A percentile compares a stretch with the other conserved stretches of the same genome.
Evolutionary conservation across 805 yeast species (phyloP).

Genomic region (Candida sanyiensis): DNA sequence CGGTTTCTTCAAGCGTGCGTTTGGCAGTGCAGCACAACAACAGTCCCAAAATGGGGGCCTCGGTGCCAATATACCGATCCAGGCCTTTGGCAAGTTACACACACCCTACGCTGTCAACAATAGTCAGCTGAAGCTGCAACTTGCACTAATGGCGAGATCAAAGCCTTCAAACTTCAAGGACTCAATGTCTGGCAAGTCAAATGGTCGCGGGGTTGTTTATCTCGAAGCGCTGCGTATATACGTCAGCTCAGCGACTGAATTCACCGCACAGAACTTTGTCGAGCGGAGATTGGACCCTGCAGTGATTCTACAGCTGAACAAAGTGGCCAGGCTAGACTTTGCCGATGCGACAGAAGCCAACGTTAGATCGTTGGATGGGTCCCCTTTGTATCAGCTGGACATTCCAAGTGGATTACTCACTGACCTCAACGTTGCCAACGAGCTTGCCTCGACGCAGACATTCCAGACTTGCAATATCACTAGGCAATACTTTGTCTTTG

Average conservation of each 20-base stretch:
- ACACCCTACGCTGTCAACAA: slow-evolving; percentile 2
- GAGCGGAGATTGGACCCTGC: background rate
- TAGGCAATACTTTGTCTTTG: slow-evolving; percentile 36
- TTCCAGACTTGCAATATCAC: slow-evolving; percentile 52
- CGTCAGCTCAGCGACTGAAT: background rate
- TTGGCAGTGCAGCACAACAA: background rate
- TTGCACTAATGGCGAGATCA: slow-evolving; percentile 16
- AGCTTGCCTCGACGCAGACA: slow-evolving; percentile 21
- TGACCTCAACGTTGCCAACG: background rate
- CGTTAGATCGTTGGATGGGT: background rate
- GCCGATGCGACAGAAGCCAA: slow-evolving; percentile 1
- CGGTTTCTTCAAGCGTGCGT: slow-evolving; percentile 1
- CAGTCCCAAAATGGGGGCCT: background rate
- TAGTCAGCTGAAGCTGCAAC: background rate
- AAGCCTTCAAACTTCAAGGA: slow-evolving; percentile 2
- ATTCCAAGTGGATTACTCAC: slow-evolving; percentile 2
- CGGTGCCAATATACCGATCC: slow-evolving; percentile 3
- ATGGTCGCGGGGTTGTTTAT: slow-evolving; percentile 8
- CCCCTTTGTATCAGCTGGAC: slow-evolving; percentile 2
- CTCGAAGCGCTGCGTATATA: slow-evolving; percentile 1
- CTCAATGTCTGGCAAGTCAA: background rate
- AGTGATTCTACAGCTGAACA: background rate
- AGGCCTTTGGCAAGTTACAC: background rate
- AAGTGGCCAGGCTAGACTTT: background rate
- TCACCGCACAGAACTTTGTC: slow-evolving; percentile 1